Base-by-base conservation (phyloP, 164 flowering plant species). In the Akebia trifoliata region DNA sequence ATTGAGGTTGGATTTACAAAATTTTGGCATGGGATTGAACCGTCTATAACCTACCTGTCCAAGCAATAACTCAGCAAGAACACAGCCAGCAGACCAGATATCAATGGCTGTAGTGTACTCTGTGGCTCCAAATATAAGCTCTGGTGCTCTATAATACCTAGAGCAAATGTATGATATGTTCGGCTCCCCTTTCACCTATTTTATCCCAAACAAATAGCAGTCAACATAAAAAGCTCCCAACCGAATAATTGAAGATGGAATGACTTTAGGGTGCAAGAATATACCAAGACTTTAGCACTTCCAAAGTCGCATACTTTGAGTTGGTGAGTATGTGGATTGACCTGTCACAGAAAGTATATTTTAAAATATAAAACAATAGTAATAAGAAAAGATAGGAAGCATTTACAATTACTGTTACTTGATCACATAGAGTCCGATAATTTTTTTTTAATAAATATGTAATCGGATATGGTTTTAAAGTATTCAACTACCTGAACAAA, bases 161-260 rank as follows among this genome's bases (percentile, higher is more conserved):
- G n/a, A n/a, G n/a, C n/a, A n/a, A n/a, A n/a, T n/a, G n/a, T n/a
- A n/a, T n/a, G n/a, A n/a, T n/a, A n/a, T n/a, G n/a, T n/a, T n/a
- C n/a, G n/a, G 87, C 65, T 81, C 84, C 22, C 87, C 87, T 73
- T 72, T 80, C n/a, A 82, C 87, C 87, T 82, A 69, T 17, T 2
- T 60, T 48, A 54, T 15, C 42, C 5, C 14, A 54, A 26, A 57
- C 24, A 36, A 15, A 31, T 28, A 49, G n/a, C 18, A 28, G 4
- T 17, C 22, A 44, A 24, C 17, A 25, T 43, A 29, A 61, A 20
- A 14, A 34, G 42, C 29, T 52, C 26, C 24, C 22, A 12, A 8
- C 9, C 32, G 4, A 49, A 32, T 15, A 17, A 39, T 11, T n/a
- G 14, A n/a, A 45, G 8, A 18, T 32, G 21, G 21, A 49, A 5